Conservation (phyloP, 139 green algal genomes). For the Coelastrella sp. region DNA sequence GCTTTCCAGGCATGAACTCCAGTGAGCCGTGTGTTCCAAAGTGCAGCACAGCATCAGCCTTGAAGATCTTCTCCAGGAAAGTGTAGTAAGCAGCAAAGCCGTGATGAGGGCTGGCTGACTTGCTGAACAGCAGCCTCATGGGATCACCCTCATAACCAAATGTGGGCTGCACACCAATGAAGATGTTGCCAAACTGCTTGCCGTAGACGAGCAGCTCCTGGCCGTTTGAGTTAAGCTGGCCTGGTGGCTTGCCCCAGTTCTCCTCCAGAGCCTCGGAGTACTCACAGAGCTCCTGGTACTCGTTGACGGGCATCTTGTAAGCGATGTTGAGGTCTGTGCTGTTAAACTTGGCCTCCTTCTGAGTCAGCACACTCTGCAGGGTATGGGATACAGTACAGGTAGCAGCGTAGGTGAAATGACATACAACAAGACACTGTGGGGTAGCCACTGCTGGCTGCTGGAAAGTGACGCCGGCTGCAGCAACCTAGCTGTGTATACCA, state of each 20-base stretch:
- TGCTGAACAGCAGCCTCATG: conserved; percentile 99
- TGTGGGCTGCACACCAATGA: conserved; percentile 99
- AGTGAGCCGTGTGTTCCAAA: conserved; percentile 99
- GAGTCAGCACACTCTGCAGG: conserved; percentile 37
- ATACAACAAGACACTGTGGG: no score
- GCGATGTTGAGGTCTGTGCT: conserved; percentile 96
- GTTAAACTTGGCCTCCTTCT: conserved; percentile 94
- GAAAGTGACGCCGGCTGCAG: no score
- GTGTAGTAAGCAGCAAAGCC: conserved; percentile 99
- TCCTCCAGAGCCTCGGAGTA: conserved; percentile 97
- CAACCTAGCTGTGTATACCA: no score
- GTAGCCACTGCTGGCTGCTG: no score
- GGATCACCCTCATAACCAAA: conserved; percentile 99
- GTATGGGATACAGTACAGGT: background rate
- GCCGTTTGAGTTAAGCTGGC: conserved; percentile 98
- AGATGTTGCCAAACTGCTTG: conserved; percentile 98
- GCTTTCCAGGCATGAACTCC: conserved; percentile 99
- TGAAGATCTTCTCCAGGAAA: conserved; percentile 97
- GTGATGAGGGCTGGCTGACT: conserved; percentile 96
- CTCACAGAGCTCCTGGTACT: conserved; percentile 93
- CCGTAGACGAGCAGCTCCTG: conserved; percentile 97
- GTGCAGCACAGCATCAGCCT: conserved; percentile 98
- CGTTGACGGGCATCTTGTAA: conserved; percentile 93
- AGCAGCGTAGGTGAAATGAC: no score
- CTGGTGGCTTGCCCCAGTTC: conserved; percentile 98